Percentiles rank a stretch among this genome's conserved stretches.
phyloP scores from a whole-genome alignment of 805 yeast genomes.

The Phaffomyces opuntiae region DNA sequence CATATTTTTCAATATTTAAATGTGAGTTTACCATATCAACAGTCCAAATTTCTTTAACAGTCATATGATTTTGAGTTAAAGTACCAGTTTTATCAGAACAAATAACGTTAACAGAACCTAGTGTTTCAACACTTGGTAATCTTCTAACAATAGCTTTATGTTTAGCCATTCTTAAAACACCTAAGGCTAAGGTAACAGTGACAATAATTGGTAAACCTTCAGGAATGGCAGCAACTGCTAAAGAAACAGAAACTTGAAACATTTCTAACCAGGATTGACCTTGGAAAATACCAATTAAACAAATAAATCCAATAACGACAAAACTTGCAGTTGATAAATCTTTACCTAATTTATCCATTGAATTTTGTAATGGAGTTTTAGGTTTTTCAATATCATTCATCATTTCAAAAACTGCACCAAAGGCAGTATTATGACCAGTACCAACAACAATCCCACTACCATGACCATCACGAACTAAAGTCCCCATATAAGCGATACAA shows the following conservation, averaged over 20 bases:
- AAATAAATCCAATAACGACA: constrained; percentile 83
- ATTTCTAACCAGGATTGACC: constrained; percentile 95
- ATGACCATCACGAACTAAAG: constrained; percentile 92
- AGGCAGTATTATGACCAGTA: constrained; percentile 83
- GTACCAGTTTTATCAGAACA: constrained; percentile 93
- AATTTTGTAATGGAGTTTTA: constrained; percentile 90
- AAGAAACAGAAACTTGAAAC: constrained; percentile 95
- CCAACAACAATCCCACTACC: constrained; percentile 92
- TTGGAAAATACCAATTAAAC: constrained; percentile 81
- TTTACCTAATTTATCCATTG: constrained; percentile 94
- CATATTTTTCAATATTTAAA: constrained; percentile 39
- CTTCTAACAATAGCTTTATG: constrained; percentile 91
- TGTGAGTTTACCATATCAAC: constrained; percentile 44
- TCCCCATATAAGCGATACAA: constrained; percentile 93
- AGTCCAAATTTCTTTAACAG: constrained; percentile 79
- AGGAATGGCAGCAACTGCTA: constrained; percentile 99
- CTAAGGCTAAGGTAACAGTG: constrained; percentile 93
- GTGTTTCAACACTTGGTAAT: constrained; percentile 89
- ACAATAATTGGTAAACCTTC: constrained; percentile 98
- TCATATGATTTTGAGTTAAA: constrained; percentile 85
- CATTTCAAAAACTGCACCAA: constrained; percentile 93
- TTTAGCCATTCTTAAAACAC: constrained; percentile 93
- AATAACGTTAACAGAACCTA: constrained; percentile 90
- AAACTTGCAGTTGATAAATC: constrained; percentile 83
- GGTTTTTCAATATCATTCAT: constrained; percentile 95